Evolutionary conservation across 1,139 yeast genomes (phyloP), one percentile per base, ranked within the genome.

Genomic region (Candida anutae): DNA sequence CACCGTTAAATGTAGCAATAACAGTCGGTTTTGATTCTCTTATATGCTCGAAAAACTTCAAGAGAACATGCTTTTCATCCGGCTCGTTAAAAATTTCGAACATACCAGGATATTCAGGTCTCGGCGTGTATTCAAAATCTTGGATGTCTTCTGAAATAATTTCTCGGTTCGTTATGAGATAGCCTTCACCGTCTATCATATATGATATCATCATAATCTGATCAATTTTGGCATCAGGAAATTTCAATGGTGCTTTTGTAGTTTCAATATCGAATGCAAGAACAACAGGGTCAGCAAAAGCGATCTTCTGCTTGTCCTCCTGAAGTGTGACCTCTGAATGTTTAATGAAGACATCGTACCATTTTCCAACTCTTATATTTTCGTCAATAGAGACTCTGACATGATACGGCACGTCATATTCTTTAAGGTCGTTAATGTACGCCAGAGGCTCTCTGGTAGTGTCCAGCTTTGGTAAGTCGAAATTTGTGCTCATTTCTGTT

Each of bases 131-230:
- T 53, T 93, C 98, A 44, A 93, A 93, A 55, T 93, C 97, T 28
- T 83, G 94, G 34, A 93, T 93, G 51, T 93, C 97, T 49, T 85
- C 83, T 3, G 95, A 77, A 21, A 93, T 88, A 41, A 93, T 85
- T 43, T 88, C 96, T 45, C 99, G 62, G 48, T 93, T 93, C 8
- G 97, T 93, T 38, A 93, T 93, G 21, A 93, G 62, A 47, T 61
- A 93, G 24, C 99, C 99, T 43, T 85, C 94, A 5, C 98, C 98
- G 48, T 93, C 98, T 35, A 93, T 87, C 98, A 93, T 93, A 54
- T 93, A 93, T 3, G 98, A 93, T 32, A 93, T 90, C 98, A 93
- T 93, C 97, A 93, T 93, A 25, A 93, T 72, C 53, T 85, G 94
- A 58, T 93, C 99, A n/a, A 82, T 66, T 13, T 81, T 66, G 4